A percentile compares a stretch with the other conserved stretches of the same genome.
phyloP scores from a whole-genome alignment of 169 alveolate species.

The Perkinsus marinus region DNA sequence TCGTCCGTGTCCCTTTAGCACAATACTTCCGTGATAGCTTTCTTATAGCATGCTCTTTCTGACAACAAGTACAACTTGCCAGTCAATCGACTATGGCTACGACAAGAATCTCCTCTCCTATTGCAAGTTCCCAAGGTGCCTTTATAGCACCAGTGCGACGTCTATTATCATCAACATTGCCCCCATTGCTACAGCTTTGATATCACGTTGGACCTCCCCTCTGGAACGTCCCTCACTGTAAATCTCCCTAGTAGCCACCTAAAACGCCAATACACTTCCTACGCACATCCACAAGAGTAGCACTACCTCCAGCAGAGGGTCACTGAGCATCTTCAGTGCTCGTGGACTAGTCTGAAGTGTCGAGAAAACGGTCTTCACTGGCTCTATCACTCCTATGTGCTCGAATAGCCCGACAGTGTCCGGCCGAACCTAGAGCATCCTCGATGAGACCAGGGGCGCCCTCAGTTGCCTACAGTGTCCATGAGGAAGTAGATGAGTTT shows the following conservation, averaged over 20 bases:
- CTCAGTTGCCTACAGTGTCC: conserved; percentile 60
- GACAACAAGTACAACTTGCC: too few relatives aligned
- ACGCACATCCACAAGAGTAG: neutral
- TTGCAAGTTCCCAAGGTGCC: too few relatives aligned
- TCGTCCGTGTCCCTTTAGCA: neutral
- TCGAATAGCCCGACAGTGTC: neutral
- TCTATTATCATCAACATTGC: too few relatives aligned
- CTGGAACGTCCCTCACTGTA: neutral
- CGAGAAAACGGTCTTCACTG: neutral
- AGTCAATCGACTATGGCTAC: too few relatives aligned
- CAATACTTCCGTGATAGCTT: neutral
- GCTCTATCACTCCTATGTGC: neutral
- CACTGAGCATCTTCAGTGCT: neutral
- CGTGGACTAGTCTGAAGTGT: neutral
- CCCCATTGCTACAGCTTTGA: neutral
- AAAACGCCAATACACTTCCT: neutral
- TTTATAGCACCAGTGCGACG: too few relatives aligned
- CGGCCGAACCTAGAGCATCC: neutral
- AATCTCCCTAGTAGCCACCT: neutral
- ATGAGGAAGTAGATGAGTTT: conserved; percentile 66
- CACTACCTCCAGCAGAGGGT: neutral
- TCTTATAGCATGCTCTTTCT: neutral
- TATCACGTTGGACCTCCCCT: neutral
- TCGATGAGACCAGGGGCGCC: conserved; percentile 43
- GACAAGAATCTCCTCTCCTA: too few relatives aligned